Evolutionary conservation across 495 filamentous ascomycete genomes (phyloP), one percentile per base, ranked within the genome.

Genomic region (Umbilicaria muhlenbergii): DNA sequence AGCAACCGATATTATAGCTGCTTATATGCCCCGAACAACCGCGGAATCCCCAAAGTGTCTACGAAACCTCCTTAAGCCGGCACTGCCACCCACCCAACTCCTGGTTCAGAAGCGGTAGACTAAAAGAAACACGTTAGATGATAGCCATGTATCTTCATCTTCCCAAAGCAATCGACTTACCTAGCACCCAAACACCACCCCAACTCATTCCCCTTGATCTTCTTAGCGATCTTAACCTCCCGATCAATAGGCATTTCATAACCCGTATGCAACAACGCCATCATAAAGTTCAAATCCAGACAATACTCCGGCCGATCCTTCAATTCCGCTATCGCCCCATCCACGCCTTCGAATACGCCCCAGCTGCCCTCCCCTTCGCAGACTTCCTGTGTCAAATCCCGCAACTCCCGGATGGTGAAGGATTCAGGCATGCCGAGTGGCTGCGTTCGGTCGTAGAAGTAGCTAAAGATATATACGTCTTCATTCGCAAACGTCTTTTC

Each of bases 181-280:
- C 86, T 95, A 46, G 91, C 91, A 53, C 91, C 91, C 59, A 98
- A 67, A 66, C 88, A 95, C 91, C 91, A 98, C 39, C 91, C 91
- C 45, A 98, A 65, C 70, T 98, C 92, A 61, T 94, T 94, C 32
- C 78, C 78, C 69, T 89, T 89, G 52, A 96, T 91, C 74, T 94
- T 89, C 82, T 98, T 96, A 24, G 91, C 91, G 52, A 94, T 92
- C 70, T 82, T 85, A 42, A 98, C 87, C 64, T 96, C 89, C 16
- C 91, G 75, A 45, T 91, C 84, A 54, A 96, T 72, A 5, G 88
- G 88, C 87, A 98, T 96, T 51, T 94, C 91, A 60, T 98, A 98
- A 15, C 91, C 91, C 1, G 87, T 95, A 60, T 95, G 88, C 46
- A 95, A 64, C 41, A 98, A 66, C 17, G 81, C 81, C 47, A 93